Base-by-base conservation (phyloP, 768 basidiomycete genomes). In the Flagelloscypha sp. region DNA sequence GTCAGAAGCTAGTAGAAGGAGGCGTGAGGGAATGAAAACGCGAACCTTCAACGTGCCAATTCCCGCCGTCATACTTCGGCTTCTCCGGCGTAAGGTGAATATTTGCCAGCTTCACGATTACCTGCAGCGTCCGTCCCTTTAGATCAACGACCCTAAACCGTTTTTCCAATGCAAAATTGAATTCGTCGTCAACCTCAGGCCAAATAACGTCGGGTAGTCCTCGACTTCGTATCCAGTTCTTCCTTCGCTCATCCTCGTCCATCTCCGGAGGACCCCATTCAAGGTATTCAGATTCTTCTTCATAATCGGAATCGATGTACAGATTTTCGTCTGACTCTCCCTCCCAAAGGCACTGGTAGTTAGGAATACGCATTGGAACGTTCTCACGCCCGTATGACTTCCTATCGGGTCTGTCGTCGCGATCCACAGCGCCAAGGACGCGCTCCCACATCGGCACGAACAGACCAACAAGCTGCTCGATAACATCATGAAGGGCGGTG, bases 231-330 rank as follows among this genome's bases (percentile, higher is more conserved):
- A 28, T 66, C 63, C 2, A 53, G 48, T 44, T 67, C 65, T 37
- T 66, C 72, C 15, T 38, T 48, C 7, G 42, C 46, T 67, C 69
- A 71, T 7, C 62, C 66, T 13, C 65, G 65, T 40, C 70, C 70
- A 40, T 68, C 66, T 33, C 70, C 66, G 2, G 66, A 69, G 30
- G n/a, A n/a, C n/a, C n/a, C n/a, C n/a, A n/a, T n/a, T n/a, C n/a
- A n/a, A n/a, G n/a, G n/a, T n/a, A n/a, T n/a, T n/a, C n/a, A n/a
- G n/a, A n/a, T n/a, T 63, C 53, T 42, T 69, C 63, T 7, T 70
- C 72, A 27, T 62, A 56, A 17, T 68, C 66, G 0, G 67, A 70
- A 37, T 70, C 67, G 23, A 71, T 64, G 65, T 65, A 72, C 2
- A 61, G 47, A 3, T 54, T 57, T 39, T 70, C 70, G 24, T 47